phyloP scores from a whole-genome alignment of 2,329 filamentous ascomycete species.

The Aspergillus floridensis region DNA sequence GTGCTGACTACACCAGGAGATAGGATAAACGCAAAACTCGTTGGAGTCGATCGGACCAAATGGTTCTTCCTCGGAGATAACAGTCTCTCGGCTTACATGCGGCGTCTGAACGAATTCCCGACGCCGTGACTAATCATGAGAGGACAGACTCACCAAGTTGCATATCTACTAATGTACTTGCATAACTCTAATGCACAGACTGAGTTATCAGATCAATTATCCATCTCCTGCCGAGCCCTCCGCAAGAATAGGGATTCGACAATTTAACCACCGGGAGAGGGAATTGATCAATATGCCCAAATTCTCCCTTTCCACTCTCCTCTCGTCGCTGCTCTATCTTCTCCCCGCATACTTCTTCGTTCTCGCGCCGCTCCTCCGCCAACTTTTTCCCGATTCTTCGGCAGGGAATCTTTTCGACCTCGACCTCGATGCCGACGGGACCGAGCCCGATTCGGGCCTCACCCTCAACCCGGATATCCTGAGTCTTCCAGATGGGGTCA shows the following conservation, averaged over 20 bases:
- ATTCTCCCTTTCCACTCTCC: conserved; percentile 27
- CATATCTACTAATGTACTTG: background rate
- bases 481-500: conserved; percentile 33
- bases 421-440: conserved; percentile 3
- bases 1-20: background rate
- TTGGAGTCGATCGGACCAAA: background rate
- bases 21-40: background rate
- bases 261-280: background rate
- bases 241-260: background rate
- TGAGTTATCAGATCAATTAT: background rate
- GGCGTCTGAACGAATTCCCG: background rate
- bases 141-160: background rate
- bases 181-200: background rate
- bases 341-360: conserved; percentile 39
- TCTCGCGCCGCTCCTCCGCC: conserved; percentile 32
- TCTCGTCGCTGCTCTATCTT: conserved; percentile 37
- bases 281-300: conserved; percentile 13
- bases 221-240: background rate
- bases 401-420: conserved; percentile 5
- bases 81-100: background rate
- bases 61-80: background rate
- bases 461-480: conserved; percentile 29
- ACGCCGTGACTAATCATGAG: background rate
- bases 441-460: conserved; percentile 12
- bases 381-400: conserved; percentile 20